Base-by-base conservation (phyloP, 2,329 filamentous ascomycete species). In the Tolypocladium amazonense region DNA sequence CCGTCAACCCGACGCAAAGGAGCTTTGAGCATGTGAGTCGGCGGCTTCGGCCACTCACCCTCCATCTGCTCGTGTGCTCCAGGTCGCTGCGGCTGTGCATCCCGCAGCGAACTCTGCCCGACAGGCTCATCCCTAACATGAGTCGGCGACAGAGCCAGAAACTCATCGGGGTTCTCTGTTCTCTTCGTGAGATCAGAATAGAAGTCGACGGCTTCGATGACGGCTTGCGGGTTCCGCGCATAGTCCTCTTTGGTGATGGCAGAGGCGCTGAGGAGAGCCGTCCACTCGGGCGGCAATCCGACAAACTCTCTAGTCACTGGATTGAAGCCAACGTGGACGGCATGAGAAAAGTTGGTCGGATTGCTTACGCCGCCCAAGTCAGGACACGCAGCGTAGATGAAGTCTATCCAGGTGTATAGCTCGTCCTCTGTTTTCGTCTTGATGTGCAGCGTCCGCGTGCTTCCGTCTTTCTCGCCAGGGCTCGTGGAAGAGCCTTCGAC, bases 221-320 rank as follows among this genome's bases (percentile, higher is more conserved):
- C 88, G 61, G 86, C 91, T 77, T 93, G 88, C 4, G 94, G 94
- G 70, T 99, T 97, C 70, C 94, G 92, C 76, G 95, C 91, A 75
- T 97, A 97, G 72, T 99, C 94, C 70, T 99, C 94, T 75, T 97
- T 96, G 61, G 94, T 97, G 69, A 99, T 94, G 61, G 94, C 94
- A 2, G 94, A 97, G 12, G 92, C 92, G 69, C 94, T 97, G 66
- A 99, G 81, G 57, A 99, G 81, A 75, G 95, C 94, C 71, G 95
- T 94, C 94, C 94, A 99, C 78, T 99, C 94, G 6, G 91, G 88
- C 1, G 94, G 94, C 65, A 99, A 75, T 43, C 94, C 94, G 56
- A 96, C 91, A 69, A 99, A 99, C 66, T 94, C 92, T 64, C 94
- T 94, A 2, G 91, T 96, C 68, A 91, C 88, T 30, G 93, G 92